Conservation (phyloP, 116 monocot genomes). For the Posidonia oceanica region DNA sequence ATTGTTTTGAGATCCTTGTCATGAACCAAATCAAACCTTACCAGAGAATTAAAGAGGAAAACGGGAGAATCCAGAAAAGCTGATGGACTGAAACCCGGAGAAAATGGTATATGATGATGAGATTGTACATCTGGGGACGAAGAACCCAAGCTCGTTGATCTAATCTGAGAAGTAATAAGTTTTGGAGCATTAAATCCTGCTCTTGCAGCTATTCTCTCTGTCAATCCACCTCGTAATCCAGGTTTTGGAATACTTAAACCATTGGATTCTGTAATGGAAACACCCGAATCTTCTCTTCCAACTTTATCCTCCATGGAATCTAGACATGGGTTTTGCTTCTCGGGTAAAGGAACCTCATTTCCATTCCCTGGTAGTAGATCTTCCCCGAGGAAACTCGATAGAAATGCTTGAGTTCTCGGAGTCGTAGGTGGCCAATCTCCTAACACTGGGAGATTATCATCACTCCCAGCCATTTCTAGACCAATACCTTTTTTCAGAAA, state of each 20-base stretch:
- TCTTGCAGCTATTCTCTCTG: constrained; percentile 26
- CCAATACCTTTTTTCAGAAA: not conserved
- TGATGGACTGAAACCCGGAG: constrained; percentile 70
- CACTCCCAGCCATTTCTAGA: constrained; percentile 11
- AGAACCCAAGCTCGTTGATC: not conserved
- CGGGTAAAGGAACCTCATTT: not conserved
- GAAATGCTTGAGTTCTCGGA: constrained; percentile 6
- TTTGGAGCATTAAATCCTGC: constrained; percentile 22
- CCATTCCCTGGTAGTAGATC: constrained; percentile 4
- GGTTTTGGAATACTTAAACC: constrained; percentile 2
- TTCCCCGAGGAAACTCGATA: constrained; percentile 2
- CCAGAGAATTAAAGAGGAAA: constrained; percentile 49
- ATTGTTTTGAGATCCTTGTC: not conserved
- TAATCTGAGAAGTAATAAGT: constrained; percentile 15
- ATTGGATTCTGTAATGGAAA: not conserved
- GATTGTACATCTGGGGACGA: constrained; percentile 15
- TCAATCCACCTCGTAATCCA: constrained; percentile 6
- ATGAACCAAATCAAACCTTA: constrained; percentile 13
- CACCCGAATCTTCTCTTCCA: not conserved
- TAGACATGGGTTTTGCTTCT: not conserved
- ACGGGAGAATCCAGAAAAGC: constrained; percentile 66
- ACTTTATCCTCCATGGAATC: not conserved
- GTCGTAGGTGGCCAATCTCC: constrained; percentile 6
- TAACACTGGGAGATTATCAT: constrained; percentile 1
- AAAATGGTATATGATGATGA: constrained; percentile 48